Base-by-base conservation (phyloP, 352 stramenopile species). In the Globisporangium polare region DNA sequence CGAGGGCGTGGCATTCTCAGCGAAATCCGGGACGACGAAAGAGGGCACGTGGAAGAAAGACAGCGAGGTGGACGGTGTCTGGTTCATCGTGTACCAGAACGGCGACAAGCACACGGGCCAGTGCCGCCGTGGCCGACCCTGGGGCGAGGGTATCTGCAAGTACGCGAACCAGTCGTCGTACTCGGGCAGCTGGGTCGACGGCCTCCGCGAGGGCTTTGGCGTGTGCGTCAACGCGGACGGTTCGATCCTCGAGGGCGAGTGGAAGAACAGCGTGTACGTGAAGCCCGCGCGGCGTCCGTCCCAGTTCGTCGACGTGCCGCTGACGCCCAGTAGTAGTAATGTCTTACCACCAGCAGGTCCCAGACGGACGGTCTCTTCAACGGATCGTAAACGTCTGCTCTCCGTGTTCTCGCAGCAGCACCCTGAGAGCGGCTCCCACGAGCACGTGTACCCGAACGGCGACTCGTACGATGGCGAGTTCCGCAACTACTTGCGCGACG, bases 131-230 rank as follows among this genome's bases (percentile, higher is more conserved):
- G 80, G 81, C 0, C 70, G 75, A 9, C 78, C 83, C 26, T 89
- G 80, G 79, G 83, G 83, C 10, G 71, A 86, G 58, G 95, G 95
- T 1, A 90, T 89, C 0, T 95, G 92, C 55, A 94, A 96, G 56
- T 97, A 97, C 31, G 71, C 83, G 24, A 96, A 96, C 53, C 92
- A 93, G 10, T 85, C 92, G 56, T 81, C 96, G 13, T 98, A 97
- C 63, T 91, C 82, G 2, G 95, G 95, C 0, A 60, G 69, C 9
- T 98, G 80, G 79, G 60, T 88, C 6, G 75, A 96, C 47, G 89
- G 87, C 3, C 64, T 90, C 18, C 76, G 88, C 51, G 80, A 97
- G 68, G 92, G 90, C 3, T 70, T 75, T 18, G 89, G 91, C 15
- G 70, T 88, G 18, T 89, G 79, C 58, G 68, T 89, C 5, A 79